Base-by-base conservation (phyloP, 2,329 filamentous ascomycete species). In the Neonectria sp. region DNA sequence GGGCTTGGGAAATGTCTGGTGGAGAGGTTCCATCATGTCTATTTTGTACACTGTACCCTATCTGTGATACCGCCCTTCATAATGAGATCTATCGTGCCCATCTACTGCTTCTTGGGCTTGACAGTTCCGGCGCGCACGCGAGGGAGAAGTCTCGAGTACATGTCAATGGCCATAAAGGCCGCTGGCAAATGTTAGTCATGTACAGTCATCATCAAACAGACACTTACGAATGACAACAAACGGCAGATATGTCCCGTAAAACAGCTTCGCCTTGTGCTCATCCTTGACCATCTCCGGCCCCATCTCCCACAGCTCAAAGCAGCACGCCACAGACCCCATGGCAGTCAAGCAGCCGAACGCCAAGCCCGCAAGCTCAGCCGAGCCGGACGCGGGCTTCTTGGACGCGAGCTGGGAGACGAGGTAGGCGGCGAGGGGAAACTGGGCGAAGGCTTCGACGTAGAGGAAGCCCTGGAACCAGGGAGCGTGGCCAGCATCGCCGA, bases 191-290 rank as follows among this genome's bases (percentile, higher is more conserved):
- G n/a, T 65, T 29, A 73, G 64, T 15, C 6, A n/a, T 24, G 43
- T 15, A 46, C 31, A 15, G 1, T 6, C 24, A 12, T 21, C 25
- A 5, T 52, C 15, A 17, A 48, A 21, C 8, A 3, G 0, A 9
- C 0, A 83, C 88, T 84, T 71, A 90, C 88, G 86, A 57, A 90
- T 77, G 2, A 85, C 75, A 12, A 85, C 76, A 79, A 86, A 90
- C 0, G 87, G 85, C 3, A 84, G 80, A 73, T 89, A 88, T 0
- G 87, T 79, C 17, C 85, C 83, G 61, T 81, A 84, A 5, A 88
- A 71, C 52, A 90, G 78, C 31, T 79, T 79, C 29, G 75, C 71
- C 81, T 87, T 88, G 71, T 86, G 77, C 58, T 81, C 79, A 0
- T 75, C 71, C 12, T 79, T 81, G 67, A 88, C 83, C 37, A 86